Percentiles rank a stretch among this genome's conserved stretches.
Conservation (phyloP, 2,329 filamentous ascomycete genomes). For the Penicillium sp. region DNA sequence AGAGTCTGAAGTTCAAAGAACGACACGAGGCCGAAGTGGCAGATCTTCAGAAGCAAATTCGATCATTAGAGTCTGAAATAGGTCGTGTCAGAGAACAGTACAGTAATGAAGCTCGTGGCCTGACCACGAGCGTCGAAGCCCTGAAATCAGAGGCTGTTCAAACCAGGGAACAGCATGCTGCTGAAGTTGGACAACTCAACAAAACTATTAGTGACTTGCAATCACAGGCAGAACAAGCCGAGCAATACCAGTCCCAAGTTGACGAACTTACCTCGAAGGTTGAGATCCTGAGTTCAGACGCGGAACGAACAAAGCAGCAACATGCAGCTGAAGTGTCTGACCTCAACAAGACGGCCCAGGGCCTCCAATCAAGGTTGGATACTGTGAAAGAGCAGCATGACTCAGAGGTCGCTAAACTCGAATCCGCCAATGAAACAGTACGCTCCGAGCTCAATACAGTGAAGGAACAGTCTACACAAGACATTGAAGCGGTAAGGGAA, state of each 20-base stretch:
- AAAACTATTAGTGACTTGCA: constrained; percentile 65
- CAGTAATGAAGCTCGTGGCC: constrained; percentile 63
- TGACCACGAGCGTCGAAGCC: constrained; percentile 62
- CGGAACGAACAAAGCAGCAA: constrained; percentile 39
- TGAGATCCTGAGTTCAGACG: constrained; percentile 57
- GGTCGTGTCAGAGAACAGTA: constrained; percentile 54
- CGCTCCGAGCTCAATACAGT: constrained; percentile 56
- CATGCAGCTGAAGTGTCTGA: constrained; percentile 65
- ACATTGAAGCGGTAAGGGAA: constrained; percentile 62
- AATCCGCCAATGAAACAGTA: constrained; percentile 62
- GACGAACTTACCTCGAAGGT: constrained; percentile 62
- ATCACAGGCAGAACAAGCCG: constrained; percentile 47
- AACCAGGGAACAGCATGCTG: constrained; percentile 65
- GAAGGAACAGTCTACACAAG: constrained; percentile 55
- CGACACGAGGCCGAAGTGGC: constrained; percentile 65
- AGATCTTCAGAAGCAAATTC: constrained; percentile 66
- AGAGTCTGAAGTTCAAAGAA: constrained; percentile 42
- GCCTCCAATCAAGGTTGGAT: constrained; percentile 55
- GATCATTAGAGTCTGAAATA: constrained; percentile 59
- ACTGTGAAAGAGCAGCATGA: constrained; percentile 66
- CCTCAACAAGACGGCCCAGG: constrained; percentile 62
- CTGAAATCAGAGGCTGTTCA: constrained; percentile 57
- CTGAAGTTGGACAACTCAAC: constrained; percentile 65
- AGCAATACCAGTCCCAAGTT: constrained; percentile 58
- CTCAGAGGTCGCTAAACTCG: constrained; percentile 64